Evolutionary conservation across 2,329 filamentous ascomycete species (phyloP).

Genomic region (Hypoxylon sp.): DNA sequence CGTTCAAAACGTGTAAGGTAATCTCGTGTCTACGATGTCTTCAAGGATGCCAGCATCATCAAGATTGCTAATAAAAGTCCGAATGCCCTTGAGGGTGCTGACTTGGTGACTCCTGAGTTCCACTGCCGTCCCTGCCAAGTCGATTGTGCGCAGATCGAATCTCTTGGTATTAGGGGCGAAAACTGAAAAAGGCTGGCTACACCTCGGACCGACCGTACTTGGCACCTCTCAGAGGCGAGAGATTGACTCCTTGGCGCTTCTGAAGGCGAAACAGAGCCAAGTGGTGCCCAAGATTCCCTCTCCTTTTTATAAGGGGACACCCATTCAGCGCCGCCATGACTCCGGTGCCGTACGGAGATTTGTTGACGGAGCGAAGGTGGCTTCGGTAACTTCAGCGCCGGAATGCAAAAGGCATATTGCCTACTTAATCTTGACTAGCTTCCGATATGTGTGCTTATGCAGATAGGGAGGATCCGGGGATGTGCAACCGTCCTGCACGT

Average conservation of each 20-base stretch:
- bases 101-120: conserved; percentile 38
- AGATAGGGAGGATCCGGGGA: conserved; percentile 35
- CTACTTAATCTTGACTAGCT: conserved; percentile 32
- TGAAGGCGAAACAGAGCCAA: conserved; percentile 34
- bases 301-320: conserved; percentile 17
- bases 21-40: conserved; percentile 23
- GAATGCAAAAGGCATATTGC: conserved; percentile 26
- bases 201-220: conserved; percentile 46
- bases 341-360: conserved; percentile 34
- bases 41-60: conserved; percentile 27
- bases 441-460: conserved; percentile 34
- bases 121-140: conserved; percentile 50
- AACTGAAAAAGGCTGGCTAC: conserved; percentile 31
- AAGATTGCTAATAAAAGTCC: conserved; percentile 32
- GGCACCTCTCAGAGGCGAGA: conserved; percentile 35
- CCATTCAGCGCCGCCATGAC: conserved; percentile 23
- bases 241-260: conserved; percentile 40
- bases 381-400: conserved; percentile 33
- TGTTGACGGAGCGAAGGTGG: conserved; percentile 23
- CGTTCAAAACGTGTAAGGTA: conserved; percentile 20
- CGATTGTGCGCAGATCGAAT: conserved; percentile 49
- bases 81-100: conserved; percentile 15
- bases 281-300: conserved; percentile 20
- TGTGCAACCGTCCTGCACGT: conserved; percentile 42
- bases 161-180: conserved; percentile 44